Conservation (phyloP, 805 yeast genomes). For the Wickerhamomyces silvicola region DNA sequence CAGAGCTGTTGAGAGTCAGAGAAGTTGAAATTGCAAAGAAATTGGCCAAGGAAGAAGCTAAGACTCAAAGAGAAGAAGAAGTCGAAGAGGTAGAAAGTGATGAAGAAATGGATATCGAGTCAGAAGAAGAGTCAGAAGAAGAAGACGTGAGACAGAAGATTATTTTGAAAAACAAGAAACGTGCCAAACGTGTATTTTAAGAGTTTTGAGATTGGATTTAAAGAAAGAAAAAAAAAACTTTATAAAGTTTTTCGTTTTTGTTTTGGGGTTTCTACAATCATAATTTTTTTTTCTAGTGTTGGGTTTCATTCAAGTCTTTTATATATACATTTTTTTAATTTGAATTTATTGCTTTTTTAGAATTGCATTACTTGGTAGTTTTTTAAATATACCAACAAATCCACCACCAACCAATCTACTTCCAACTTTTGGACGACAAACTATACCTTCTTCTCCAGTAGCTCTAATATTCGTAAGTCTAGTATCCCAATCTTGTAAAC, state of each 20-base stretch:
- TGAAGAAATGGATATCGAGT: conserved; percentile 52
- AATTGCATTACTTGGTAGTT: conserved; percentile 19
- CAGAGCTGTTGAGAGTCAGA: conserved; percentile 85
- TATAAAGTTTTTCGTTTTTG: conserved; percentile 1
- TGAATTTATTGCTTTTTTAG: neutral
- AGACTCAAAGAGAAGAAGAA: conserved; percentile 40
- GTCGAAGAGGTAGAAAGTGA: conserved; percentile 42
- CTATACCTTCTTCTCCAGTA: conserved; percentile 33
- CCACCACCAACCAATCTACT: conserved; percentile 44
- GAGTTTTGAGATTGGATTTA: no score
- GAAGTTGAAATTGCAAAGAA: conserved; percentile 82
- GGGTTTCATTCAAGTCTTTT: neutral
- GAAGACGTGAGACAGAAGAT: conserved; percentile 42
- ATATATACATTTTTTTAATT: neutral
- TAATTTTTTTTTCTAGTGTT: neutral
- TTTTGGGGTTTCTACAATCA: neutral
- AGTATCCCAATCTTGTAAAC: conserved; percentile 46
- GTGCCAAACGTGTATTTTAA: conserved; percentile 19
- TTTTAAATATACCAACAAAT: conserved; percentile 38
- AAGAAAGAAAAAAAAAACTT: no score
- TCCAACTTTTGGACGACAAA: conserved; percentile 47
- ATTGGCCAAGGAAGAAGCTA: conserved; percentile 65
- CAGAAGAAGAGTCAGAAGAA: conserved; percentile 46
- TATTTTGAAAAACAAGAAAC: conserved; percentile 24
- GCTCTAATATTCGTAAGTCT: conserved; percentile 33